Conservation (phyloP, 2,329 filamentous ascomycete species). For the Drechslerella stenobrocha region DNA sequence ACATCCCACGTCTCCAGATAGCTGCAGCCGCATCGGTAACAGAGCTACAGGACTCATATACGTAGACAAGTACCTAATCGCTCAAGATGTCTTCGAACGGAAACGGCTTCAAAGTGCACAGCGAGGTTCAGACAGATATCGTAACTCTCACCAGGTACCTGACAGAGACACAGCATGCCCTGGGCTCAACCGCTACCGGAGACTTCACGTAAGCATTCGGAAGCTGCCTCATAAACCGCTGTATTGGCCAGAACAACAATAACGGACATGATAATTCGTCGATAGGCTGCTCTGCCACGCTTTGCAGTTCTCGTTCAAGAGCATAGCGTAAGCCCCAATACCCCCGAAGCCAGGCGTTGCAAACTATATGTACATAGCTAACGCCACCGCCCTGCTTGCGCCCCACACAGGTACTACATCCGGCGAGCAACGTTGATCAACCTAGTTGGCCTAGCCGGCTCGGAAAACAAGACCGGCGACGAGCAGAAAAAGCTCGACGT, state of each 20-base stretch:
- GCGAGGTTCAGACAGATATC: constrained; percentile 94
- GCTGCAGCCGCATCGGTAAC: too few species aligned
- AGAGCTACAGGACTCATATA: too few species aligned
- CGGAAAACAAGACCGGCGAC: constrained; percentile 92
- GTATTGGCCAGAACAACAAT: too few species aligned
- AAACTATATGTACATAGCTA: too few species aligned
- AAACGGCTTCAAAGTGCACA: constrained; percentile 60
- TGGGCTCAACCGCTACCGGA: constrained; percentile 72
- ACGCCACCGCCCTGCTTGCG: too few species aligned
- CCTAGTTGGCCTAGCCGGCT: constrained; percentile 88
- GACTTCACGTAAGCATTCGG: constrained; percentile 95
- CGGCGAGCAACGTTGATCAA: constrained; percentile 54
- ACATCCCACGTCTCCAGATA: too few species aligned
- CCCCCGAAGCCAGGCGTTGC: too few species aligned
- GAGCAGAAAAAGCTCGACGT: constrained; percentile 99
- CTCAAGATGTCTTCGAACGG: constrained; percentile 54
- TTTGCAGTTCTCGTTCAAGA: constrained; percentile 99
- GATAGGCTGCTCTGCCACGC: constrained; percentile 88
- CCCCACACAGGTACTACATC: constrained; percentile 23
- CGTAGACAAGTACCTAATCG: constrained; percentile 53
- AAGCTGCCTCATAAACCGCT: too few species aligned
- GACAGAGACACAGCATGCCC: constrained; percentile 93
- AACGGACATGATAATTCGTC: too few species aligned
- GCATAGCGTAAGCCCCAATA: constrained; percentile 66
- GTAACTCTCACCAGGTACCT: constrained; percentile 93